phyloP scores from a whole-genome alignment of 139 green algal genomes.

The Chlamydomonas sphaeroides region DNA sequence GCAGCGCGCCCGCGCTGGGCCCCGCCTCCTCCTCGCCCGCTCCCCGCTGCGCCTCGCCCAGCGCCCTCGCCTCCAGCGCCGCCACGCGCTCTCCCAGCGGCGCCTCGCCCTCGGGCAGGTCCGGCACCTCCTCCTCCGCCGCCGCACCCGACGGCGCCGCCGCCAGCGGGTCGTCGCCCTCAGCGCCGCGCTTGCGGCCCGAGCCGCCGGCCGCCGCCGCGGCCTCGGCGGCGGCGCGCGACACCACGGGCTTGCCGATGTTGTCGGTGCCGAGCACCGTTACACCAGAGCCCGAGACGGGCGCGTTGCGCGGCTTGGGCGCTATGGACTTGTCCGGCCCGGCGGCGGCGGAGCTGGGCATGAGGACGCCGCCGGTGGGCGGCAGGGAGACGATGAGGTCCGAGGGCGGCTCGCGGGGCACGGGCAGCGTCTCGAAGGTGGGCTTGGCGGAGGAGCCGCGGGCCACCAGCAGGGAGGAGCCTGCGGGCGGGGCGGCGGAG shows the following conservation, averaged over 20 bases:
- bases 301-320: not conserved
- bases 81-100: slow-evolving; percentile 64
- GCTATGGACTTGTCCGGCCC: not conserved
- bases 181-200: slow-evolving; percentile 22
- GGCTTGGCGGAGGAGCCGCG: slow-evolving; percentile 58
- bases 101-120: slow-evolving; percentile 39
- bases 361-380: slow-evolving; percentile 35
- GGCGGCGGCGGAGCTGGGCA: not conserved
- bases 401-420: slow-evolving; percentile 18
- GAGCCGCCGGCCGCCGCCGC: not conserved
- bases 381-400: slow-evolving; percentile 31
- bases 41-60: not conserved
- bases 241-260: slow-evolving; percentile 31
- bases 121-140: slow-evolving; percentile 40
- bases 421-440: slow-evolving; percentile 54
- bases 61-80: slow-evolving; percentile 43
- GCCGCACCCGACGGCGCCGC: not conserved
- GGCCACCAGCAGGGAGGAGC: slow-evolving; percentile 56
- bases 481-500: slow-evolving; percentile 4
- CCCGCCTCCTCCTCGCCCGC: slow-evolving; percentile 28
- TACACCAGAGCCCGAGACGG: slow-evolving; percentile 3
- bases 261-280: slow-evolving; percentile 52
- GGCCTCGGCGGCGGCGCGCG: slow-evolving; percentile 3
- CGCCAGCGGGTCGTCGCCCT: not conserved
- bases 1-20: slow-evolving; percentile 15